Evolutionary conservation across 108 stramenopile genomes (phyloP).

Genomic region (Conticribra weissflogii): DNA sequence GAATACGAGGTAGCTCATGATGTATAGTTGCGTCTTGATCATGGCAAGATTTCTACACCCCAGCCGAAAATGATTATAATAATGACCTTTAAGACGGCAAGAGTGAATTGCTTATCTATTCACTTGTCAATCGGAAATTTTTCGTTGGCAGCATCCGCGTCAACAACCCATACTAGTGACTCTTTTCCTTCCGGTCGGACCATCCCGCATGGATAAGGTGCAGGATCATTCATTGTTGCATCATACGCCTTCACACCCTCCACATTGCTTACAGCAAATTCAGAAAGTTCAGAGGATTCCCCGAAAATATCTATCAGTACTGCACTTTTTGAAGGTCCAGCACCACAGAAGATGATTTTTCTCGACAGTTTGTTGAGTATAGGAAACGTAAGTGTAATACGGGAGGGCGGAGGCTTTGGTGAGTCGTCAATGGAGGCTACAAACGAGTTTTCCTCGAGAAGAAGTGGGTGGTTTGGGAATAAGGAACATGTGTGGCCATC

Average conservation of each 20-base stretch:
- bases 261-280: not conserved
- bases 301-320: constrained; percentile 62
- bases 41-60: no score
- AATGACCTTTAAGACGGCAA: no score
- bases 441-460: constrained; percentile 57
- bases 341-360: constrained; percentile 82
- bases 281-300: not conserved
- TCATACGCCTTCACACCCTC: constrained; percentile 7
- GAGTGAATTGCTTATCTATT: no score
- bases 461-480: constrained; percentile 89
- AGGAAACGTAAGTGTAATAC: constrained; percentile 92
- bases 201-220: constrained; percentile 79
- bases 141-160: constrained; percentile 62
- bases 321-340: constrained; percentile 72
- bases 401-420: constrained; percentile 93
- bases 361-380: constrained; percentile 71
- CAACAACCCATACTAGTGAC: constrained; percentile 76
- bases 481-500: constrained; percentile 97
- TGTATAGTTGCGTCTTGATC: no score
- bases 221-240: constrained; percentile 49
- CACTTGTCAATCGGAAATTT: no score
- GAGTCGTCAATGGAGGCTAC: constrained; percentile 92
- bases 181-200: constrained; percentile 55
- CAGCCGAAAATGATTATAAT: no score
- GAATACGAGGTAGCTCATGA: no score